Evolutionary conservation across 805 yeast species (phyloP).

Genomic region (Isabelozyma gotoi): DNA sequence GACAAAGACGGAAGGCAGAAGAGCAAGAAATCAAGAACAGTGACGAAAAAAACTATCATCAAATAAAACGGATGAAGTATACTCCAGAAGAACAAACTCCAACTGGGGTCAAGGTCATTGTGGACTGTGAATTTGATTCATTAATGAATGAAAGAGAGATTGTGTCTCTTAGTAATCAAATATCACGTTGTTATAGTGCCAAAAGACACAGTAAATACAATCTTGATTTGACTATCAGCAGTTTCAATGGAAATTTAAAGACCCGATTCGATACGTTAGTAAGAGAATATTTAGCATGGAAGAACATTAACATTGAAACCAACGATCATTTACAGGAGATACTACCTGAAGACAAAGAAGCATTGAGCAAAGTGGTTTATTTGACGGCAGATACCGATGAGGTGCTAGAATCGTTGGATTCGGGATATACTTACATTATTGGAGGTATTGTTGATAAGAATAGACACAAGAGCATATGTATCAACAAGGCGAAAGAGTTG

Average conservation of each 20-base stretch:
- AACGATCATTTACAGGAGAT: conserved; percentile 29
- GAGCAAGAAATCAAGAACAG: conserved; percentile 21
- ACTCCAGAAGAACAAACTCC: conserved; percentile 46
- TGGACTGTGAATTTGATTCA: conserved; percentile 92
- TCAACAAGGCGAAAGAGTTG: conserved; percentile 72
- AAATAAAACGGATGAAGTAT: conserved; percentile 22
- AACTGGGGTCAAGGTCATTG: conserved; percentile 55
- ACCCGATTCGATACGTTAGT: conserved; percentile 66
- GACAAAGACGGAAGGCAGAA: conserved; percentile 14
- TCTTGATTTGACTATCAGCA: conserved; percentile 59
- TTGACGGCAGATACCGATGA: conserved; percentile 87
- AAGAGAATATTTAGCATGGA: conserved; percentile 66
- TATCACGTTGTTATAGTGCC: conserved; percentile 79
- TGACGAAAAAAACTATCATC: conserved; percentile 30
- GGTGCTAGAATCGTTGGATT: conserved; percentile 58
- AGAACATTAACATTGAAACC: conserved; percentile 51
- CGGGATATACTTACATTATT: conserved; percentile 74
- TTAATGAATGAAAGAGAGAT: conserved; percentile 75
- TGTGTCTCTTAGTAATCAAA: conserved; percentile 73
- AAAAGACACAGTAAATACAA: conserved; percentile 60
- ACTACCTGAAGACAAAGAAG: conserved; percentile 24
- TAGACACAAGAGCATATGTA: conserved; percentile 77
- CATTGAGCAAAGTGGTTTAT: conserved; percentile 53
- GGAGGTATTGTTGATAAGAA: conserved; percentile 98
- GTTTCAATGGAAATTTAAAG: conserved; percentile 65